A percentile compares a stretch with the other conserved stretches of the same genome.
These are phyloP conservation scores for Blastobotrys illinoisensis DNA, from an alignment of 1,139 yeast species.

Conservation along the genomic window DNA sequence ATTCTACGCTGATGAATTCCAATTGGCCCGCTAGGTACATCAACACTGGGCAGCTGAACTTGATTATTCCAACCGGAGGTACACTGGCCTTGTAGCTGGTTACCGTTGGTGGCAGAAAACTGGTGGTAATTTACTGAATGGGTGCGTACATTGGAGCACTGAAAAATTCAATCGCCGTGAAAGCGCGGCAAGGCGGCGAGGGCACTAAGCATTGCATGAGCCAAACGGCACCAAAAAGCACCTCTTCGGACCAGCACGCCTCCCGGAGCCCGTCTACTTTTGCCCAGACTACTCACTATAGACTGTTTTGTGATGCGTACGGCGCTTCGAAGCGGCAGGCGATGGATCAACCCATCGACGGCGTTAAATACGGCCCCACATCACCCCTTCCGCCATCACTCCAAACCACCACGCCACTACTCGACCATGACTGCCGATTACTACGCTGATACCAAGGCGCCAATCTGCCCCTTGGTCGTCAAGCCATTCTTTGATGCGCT, in stretches of 20 bases:
- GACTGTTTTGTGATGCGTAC: neutral
- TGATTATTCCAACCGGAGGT: too few relatives aligned
- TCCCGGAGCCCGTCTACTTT: too few relatives aligned
- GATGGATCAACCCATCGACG: neutral
- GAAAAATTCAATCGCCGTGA: neutral
- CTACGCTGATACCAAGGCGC: conserved; percentile 46
- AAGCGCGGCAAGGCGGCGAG: neutral
- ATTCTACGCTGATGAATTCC: too few relatives aligned
- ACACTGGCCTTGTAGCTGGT: too few relatives aligned
- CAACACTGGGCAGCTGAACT: too few relatives aligned
- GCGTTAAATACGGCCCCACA: neutral
- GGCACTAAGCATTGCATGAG: neutral
- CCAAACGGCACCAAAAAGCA: neutral
- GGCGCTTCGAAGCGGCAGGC: neutral
- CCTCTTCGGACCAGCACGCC: neutral
- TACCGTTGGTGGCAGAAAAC: neutral
- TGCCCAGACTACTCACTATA: neutral
- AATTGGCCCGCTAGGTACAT: too few relatives aligned
- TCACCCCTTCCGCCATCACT: neutral
- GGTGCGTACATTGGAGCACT: neutral
- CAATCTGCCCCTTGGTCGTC: conserved; percentile 32
- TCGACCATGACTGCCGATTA: conserved; percentile 10
- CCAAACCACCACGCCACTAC: neutral
- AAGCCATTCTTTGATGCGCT: conserved; percentile 45
- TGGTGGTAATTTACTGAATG: neutral